Evolutionary conservation across 306 rosid genomes (phyloP).

Genomic region (Castanea crenata): DNA sequence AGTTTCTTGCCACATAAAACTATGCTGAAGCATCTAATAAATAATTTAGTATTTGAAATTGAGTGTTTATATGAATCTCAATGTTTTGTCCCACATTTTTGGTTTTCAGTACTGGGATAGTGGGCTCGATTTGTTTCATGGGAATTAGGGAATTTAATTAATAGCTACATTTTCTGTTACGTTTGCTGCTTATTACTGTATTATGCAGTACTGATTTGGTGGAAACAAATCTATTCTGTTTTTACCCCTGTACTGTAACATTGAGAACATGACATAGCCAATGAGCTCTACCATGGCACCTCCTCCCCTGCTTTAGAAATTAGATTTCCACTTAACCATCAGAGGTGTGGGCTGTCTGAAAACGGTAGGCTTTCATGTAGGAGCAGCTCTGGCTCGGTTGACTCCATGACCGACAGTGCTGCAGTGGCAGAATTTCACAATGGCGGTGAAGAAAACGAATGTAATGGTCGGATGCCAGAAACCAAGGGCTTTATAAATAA

Average conservation of each 20-base stretch:
- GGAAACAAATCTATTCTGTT: background rate
- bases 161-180: background rate
- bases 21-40: background rate
- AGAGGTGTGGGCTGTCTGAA: conserved; percentile 39
- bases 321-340: conserved; percentile 29
- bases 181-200: background rate
- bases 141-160: background rate
- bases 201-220: background rate
- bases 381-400: conserved; percentile 35
- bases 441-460: conserved; percentile 46
- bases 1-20: background rate
- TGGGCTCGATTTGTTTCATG: background rate
- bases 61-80: background rate
- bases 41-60: background rate
- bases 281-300: no score
- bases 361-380: conserved; percentile 47
- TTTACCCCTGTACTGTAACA: background rate
- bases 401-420: conserved; percentile 22
- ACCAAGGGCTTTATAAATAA: conserved; percentile 57
- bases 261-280: background rate
- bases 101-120: background rate
- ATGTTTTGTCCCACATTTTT: background rate
- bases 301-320: conserved; percentile 22
- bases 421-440: conserved; percentile 32
- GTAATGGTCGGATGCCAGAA: conserved; percentile 35